Evolutionary conservation across 257 asterid genomes (phyloP).

Genomic region (Solanum stenotomum): DNA sequence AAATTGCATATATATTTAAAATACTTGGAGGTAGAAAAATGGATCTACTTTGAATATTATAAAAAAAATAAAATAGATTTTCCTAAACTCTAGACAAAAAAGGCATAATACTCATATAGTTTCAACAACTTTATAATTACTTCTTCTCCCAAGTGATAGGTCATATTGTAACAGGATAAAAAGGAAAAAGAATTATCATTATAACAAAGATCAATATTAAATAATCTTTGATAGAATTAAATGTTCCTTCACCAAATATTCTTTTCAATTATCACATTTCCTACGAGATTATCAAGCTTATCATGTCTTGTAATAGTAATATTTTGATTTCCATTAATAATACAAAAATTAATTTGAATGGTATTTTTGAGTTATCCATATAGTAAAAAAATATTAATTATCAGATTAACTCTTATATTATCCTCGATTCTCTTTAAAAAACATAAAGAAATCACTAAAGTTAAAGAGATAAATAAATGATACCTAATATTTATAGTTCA

Average conservation of each 20-base stretch:
- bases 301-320: not conserved
- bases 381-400: not conserved
- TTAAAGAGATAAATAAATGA: not conserved
- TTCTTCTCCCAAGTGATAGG: not conserved
- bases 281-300: not conserved
- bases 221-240: not conserved
- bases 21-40: not conserved
- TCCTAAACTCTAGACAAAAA: not conserved
- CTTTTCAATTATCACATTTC: not conserved
- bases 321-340: not conserved
- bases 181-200: not conserved
- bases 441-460: not conserved
- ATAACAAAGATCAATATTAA: not conserved
- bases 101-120: not conserved
- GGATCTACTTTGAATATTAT: not conserved
- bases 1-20: not conserved
- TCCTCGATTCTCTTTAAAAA: not conserved
- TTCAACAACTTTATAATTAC: not conserved
- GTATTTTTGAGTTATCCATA: not conserved
- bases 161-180: not conserved
- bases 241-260: not conserved
- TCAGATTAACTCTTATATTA: not conserved
- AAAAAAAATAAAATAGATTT: no score
- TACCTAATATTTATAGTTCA: not conserved
- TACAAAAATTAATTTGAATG: not conserved